phyloP scores from a whole-genome alignment of 257 asterid species.

The Echites panduratus region DNA sequence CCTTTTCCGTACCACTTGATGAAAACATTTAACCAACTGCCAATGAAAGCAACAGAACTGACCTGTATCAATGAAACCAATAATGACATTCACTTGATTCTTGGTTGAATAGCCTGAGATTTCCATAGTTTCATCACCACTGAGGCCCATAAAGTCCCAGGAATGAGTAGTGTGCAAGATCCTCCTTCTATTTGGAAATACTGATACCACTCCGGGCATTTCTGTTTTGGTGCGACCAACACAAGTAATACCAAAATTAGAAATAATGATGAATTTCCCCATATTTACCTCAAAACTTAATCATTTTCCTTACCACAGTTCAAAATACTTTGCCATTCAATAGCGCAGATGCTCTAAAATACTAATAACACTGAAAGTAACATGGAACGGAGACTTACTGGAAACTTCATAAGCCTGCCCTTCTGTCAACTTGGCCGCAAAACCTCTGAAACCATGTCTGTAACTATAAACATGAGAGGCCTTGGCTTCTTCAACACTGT shows the following conservation, averaged over 20 bases:
- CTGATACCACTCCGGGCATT: slow-evolving; percentile 92
- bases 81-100: slow-evolving; percentile 82
- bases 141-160: slow-evolving; percentile 98
- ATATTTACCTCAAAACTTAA: background rate
- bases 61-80: slow-evolving; percentile 97
- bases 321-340: background rate
- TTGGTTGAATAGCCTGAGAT: slow-evolving; percentile 88
- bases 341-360: background rate
- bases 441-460: slow-evolving; percentile 85
- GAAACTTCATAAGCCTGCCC: slow-evolving; percentile 77
- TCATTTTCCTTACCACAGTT: background rate
- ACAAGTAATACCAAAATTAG: slow-evolving; percentile 7
- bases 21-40: background rate
- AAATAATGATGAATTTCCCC: background rate
- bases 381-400: slow-evolving; percentile 31
- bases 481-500: slow-evolving; percentile 72
- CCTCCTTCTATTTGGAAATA: slow-evolving; percentile 75
- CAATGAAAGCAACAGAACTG: background rate
- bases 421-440: slow-evolving; percentile 88
- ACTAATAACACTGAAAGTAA: background rate
- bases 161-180: slow-evolving; percentile 93
- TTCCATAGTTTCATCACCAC: slow-evolving; percentile 76
- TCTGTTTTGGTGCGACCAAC: slow-evolving; percentile 45
- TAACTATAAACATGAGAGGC: slow-evolving; percentile 85
- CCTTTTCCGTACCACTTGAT: background rate